phyloP scores from a whole-genome alignment of 1,284 basidiomycete genomes.

The Ganoderma leucocontextum region DNA sequence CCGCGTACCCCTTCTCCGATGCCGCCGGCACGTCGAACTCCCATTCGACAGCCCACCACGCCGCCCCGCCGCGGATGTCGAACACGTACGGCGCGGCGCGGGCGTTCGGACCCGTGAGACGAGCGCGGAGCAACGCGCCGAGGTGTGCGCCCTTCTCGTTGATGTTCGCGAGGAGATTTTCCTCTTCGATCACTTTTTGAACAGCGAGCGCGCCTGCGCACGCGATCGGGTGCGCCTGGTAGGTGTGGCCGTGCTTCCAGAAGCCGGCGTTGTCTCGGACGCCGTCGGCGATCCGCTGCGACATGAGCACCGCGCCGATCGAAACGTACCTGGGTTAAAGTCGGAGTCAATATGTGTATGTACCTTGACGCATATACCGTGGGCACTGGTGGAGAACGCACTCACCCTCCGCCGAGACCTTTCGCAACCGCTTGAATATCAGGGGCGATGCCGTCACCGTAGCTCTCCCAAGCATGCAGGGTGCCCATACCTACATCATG shows the following conservation, averaged over 20 bases:
- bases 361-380: not conserved
- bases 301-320: slow-evolving; percentile 84
- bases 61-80: slow-evolving; percentile 81
- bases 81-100: slow-evolving; percentile 71
- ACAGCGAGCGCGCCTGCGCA: slow-evolving; percentile 85
- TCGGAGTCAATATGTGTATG: slow-evolving; percentile 3
- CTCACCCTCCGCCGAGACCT: slow-evolving; percentile 85
- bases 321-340: slow-evolving; percentile 68
- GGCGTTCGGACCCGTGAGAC: slow-evolving; percentile 61
- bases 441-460: slow-evolving; percentile 77
- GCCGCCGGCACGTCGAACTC: slow-evolving; percentile 60
- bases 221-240: slow-evolving; percentile 76
- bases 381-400: slow-evolving; percentile 14
- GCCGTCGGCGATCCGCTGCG: slow-evolving; percentile 73
- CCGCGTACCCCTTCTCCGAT: slow-evolving; percentile 53
- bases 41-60: slow-evolving; percentile 87
- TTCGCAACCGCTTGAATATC: slow-evolving; percentile 90
- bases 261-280: slow-evolving; percentile 71
- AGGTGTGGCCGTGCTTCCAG: slow-evolving; percentile 89
- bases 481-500: slow-evolving; percentile 75
- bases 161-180: slow-evolving; percentile 75
- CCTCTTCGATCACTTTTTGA: slow-evolving; percentile 72
- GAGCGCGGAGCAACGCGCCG: slow-evolving; percentile 59
- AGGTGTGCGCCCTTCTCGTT: slow-evolving; percentile 70
- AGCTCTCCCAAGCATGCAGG: slow-evolving; percentile 85